Conservation (phyloP, 495 filamentous ascomycete genomes). For the Aspergillus mulundensis region DNA sequence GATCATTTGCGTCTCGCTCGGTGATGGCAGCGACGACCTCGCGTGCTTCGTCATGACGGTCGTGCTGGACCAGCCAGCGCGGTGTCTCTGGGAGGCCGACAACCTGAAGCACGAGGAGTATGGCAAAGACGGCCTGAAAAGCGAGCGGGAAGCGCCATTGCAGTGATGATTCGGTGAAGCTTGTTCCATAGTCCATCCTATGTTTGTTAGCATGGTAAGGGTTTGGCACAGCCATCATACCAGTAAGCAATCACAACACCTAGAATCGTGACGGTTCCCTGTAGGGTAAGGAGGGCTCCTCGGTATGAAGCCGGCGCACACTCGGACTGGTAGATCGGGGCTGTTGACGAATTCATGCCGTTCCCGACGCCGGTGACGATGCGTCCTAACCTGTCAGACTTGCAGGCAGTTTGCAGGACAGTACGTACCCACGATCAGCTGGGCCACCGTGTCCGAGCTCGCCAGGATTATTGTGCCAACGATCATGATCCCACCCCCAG, state of each 20-base stretch:
- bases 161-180: constrained; percentile 43
- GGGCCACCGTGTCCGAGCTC: constrained; percentile 41
- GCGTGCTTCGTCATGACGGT: constrained; percentile 46
- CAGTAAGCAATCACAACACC: constrained; percentile 44
- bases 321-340: constrained; percentile 51
- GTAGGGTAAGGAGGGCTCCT: constrained; percentile 55
- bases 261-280: constrained; percentile 39
- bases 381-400: constrained; percentile 11
- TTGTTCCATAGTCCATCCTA: constrained; percentile 54
- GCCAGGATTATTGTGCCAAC: constrained; percentile 41
- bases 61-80: constrained; percentile 50
- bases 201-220: neutral
- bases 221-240: neutral
- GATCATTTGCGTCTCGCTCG: constrained; percentile 12
- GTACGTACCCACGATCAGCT: constrained; percentile 42
- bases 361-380: constrained; percentile 49
- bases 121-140: constrained; percentile 56
- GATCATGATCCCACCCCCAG: constrained; percentile 40
- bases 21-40: constrained; percentile 22
- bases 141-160: constrained; percentile 57
- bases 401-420: neutral
- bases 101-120: constrained; percentile 53
- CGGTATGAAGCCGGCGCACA: constrained; percentile 55
- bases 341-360: constrained; percentile 48
- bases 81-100: constrained; percentile 61